Evolutionary conservation across 306 rosid species (phyloP).

Genomic region (Trifolium dubium): DNA sequence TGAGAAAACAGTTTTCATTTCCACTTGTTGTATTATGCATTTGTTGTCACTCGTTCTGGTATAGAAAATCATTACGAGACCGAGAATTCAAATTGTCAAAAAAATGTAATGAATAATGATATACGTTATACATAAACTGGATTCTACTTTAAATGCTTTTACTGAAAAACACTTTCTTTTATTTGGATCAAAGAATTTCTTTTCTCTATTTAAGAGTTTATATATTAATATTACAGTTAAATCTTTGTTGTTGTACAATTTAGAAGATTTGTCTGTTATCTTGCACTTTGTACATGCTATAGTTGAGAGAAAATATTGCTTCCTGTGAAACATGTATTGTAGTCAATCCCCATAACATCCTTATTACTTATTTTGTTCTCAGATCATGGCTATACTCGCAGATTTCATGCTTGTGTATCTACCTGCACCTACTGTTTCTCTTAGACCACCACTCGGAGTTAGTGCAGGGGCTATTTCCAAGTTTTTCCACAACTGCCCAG

Average conservation of each 20-base stretch:
- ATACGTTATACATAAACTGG: not conserved
- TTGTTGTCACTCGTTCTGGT: constrained; percentile 10
- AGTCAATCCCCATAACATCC: constrained; percentile 12
- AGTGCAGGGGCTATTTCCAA: constrained; percentile 75
- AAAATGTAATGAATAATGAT: not conserved
- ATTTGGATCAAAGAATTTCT: constrained; percentile 14
- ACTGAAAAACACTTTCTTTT: constrained; percentile 8
- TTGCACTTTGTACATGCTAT: constrained; percentile 23
- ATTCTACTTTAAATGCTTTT: not conserved
- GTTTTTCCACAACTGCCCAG: constrained; percentile 94
- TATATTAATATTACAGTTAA: not conserved
- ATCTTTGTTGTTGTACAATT: not conserved
- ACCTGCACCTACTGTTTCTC: constrained; percentile 89
- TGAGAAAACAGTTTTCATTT: not conserved
- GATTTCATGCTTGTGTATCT: constrained; percentile 98
- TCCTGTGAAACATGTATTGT: constrained; percentile 12
- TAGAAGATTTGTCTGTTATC: constrained; percentile 8
- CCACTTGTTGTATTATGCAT: constrained; percentile 2
- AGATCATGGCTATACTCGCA: constrained; percentile 95
- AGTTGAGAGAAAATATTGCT: constrained; percentile 13
- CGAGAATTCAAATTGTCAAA: not conserved
- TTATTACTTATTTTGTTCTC: constrained; percentile 27
- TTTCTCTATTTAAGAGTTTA: constrained; percentile 11
- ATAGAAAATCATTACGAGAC: not conserved
- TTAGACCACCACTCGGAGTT: constrained; percentile 68